phyloP scores from a whole-genome alignment of 164 flowering plant species.

The Tinospora cordifolia region DNA sequence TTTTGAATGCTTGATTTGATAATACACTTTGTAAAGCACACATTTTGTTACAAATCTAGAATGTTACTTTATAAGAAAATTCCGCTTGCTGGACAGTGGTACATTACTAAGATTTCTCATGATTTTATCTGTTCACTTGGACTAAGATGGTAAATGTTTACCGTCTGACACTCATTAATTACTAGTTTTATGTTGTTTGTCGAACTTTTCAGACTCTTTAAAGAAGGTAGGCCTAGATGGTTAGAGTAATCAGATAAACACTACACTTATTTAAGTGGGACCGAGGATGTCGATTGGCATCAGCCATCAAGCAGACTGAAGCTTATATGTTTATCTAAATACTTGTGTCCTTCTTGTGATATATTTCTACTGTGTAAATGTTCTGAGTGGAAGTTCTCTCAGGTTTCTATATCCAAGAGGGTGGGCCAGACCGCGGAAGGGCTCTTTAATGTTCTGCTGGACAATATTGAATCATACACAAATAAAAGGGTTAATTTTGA shows the following conservation, averaged over 20 bases:
- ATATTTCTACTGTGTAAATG: background rate
- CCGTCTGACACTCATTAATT: too few relatives aligned
- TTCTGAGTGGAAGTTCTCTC: slow-evolving; percentile 12
- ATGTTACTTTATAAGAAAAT: too few relatives aligned
- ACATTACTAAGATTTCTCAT: too few relatives aligned
- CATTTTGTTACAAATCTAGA: too few relatives aligned
- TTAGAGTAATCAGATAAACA: background rate
- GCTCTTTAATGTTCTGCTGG: slow-evolving; percentile 37
- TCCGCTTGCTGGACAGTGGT: too few relatives aligned
- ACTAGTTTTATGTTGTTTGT: background rate
- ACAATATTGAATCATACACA: slow-evolving; percentile 22
- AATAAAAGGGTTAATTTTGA: slow-evolving; percentile 21
- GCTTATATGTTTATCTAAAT: background rate
- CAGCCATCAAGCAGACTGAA: background rate
- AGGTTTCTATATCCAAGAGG: slow-evolving; percentile 57
- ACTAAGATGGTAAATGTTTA: too few relatives aligned
- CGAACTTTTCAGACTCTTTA: background rate
- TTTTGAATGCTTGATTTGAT: too few relatives aligned
- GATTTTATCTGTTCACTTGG: too few relatives aligned
- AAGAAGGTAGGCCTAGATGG: background rate
- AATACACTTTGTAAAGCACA: too few relatives aligned
- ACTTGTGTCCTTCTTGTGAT: background rate
- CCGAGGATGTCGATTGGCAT: background rate
- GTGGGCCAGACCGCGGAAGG: slow-evolving; percentile 22
- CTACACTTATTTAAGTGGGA: background rate